These are phyloP conservation scores for Schoenoplectus tabernaemontani DNA, from an alignment of 202 grass and related monocot genomes.

Conservation along the genomic window DNA sequence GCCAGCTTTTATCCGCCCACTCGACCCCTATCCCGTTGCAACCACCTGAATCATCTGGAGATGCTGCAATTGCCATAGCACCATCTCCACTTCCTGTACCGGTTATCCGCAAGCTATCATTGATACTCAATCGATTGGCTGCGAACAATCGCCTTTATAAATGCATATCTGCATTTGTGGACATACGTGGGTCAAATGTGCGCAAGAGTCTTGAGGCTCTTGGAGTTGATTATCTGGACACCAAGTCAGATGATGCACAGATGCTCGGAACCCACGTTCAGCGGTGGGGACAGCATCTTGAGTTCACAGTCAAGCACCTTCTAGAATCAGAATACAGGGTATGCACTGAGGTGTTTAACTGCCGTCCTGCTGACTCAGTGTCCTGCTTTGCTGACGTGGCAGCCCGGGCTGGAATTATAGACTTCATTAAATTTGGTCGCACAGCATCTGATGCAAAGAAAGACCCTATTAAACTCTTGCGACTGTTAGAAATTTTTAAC, in stretches of 20 bases:
- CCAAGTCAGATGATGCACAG: conserved; percentile 37
- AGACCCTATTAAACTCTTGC: conserved; percentile 88
- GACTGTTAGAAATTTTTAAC: conserved; percentile 72
- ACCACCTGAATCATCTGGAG: neutral
- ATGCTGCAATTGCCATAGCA: conserved; percentile 3
- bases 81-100: conserved; percentile 36
- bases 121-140: conserved; percentile 52
- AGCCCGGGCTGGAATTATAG: conserved; percentile 43
- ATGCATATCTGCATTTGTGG: conserved; percentile 36
- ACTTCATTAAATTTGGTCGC: conserved; percentile 71
- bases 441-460: conserved; percentile 67
- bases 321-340: conserved; percentile 67
- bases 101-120: conserved; percentile 45
- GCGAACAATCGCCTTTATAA: conserved; percentile 45
- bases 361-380: conserved; percentile 24
- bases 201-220: conserved; percentile 47
- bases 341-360: conserved; percentile 54
- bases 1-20: conserved; percentile 48
- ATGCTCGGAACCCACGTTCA: conserved; percentile 44
- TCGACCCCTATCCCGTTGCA: conserved; percentile 47
- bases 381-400: conserved; percentile 69
- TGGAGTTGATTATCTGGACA: conserved; percentile 49
- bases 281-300: conserved; percentile 59
- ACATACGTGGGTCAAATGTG: conserved; percentile 51
- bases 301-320: conserved; percentile 65